phyloP scores from a whole-genome alignment of 768 basidiomycete genomes.

The Xerocomellus chrysenteron region DNA sequence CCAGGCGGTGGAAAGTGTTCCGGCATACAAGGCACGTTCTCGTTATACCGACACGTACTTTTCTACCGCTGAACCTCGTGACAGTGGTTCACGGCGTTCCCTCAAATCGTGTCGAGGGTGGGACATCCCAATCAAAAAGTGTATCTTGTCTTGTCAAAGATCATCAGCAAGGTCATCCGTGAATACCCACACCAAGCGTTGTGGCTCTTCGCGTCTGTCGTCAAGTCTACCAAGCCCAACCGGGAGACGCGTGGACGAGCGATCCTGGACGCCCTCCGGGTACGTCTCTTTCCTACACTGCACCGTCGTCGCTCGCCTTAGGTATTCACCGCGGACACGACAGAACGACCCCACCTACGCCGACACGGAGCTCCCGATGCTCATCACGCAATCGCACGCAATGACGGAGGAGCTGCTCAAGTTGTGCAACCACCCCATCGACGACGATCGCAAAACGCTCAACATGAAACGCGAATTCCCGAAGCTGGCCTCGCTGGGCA shows the following conservation, averaged over 20 bases:
- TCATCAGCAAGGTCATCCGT: constrained; percentile 73
- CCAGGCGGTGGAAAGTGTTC: constrained; percentile 56
- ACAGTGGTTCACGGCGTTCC: constrained; percentile 95
- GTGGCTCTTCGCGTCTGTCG: constrained; percentile 89
- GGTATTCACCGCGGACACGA: neutral
- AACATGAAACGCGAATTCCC: constrained; percentile 53
- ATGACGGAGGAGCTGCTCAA: constrained; percentile 72
- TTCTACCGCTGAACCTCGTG: constrained; percentile 7
- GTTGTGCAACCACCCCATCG: constrained; percentile 58
- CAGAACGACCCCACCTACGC: constrained; percentile 49
- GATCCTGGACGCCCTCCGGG: constrained; percentile 60
- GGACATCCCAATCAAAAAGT: constrained; percentile 68
- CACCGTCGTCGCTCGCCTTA: neutral
- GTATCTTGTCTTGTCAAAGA: constrained; percentile 53
- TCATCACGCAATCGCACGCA: constrained; percentile 52
- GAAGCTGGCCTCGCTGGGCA: constrained; percentile 53
- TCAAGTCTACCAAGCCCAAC: constrained; percentile 72
- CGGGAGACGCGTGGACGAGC: constrained; percentile 58
- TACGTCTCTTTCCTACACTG: constrained; percentile 28
- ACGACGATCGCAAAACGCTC: constrained; percentile 37
- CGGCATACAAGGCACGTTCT: constrained; percentile 71
- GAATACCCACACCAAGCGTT: constrained; percentile 88
- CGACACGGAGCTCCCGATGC: constrained; percentile 40
- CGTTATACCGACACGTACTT: neutral
- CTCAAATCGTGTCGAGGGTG: constrained; percentile 94